A percentile compares a stretch with the other conserved stretches of the same genome.
phyloP scores from a whole-genome alignment of 2,329 filamentous ascomycete genomes.

The Aspergillus chevalieri region DNA sequence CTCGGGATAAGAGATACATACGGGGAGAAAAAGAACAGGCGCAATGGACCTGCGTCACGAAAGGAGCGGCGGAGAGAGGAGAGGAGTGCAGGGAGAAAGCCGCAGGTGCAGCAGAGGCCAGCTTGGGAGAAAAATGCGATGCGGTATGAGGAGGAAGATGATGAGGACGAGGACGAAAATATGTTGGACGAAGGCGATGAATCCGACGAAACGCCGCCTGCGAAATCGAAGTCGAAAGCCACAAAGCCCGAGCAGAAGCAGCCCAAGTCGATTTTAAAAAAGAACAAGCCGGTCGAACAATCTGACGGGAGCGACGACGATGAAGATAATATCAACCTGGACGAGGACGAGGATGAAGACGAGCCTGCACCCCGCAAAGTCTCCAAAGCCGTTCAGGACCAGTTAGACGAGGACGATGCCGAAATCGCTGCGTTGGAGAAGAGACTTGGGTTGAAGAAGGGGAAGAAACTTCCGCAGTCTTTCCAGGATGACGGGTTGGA shows the following conservation, averaged over 20 bases:
- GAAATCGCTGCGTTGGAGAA: slow-evolving; percentile 85
- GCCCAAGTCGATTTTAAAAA: slow-evolving; percentile 34
- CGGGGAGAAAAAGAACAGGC: slow-evolving; percentile 26
- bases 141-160: slow-evolving; percentile 3
- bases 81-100: slow-evolving; percentile 53
- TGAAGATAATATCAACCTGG: slow-evolving; percentile 10
- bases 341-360: slow-evolving; percentile 19
- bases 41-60: slow-evolving; percentile 35
- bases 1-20: slow-evolving; percentile 34
- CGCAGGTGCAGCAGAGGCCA: slow-evolving; percentile 21
- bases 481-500: slow-evolving; percentile 80
- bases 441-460: slow-evolving; percentile 74
- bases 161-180: slow-evolving; percentile 10
- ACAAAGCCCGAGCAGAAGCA: slow-evolving; percentile 16
- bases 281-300: slow-evolving; percentile 18
- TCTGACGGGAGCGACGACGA: slow-evolving; percentile 22
- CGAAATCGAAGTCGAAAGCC: slow-evolving; percentile 15
- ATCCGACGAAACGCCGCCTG: slow-evolving; percentile 12
- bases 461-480: slow-evolving; percentile 65
- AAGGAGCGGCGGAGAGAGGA: slow-evolving; percentile 65
- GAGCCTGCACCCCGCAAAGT: slow-evolving; percentile 12
- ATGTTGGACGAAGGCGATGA: slow-evolving; percentile 14
- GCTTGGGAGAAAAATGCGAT: slow-evolving; percentile 2
- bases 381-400: slow-evolving; percentile 49
- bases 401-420: slow-evolving; percentile 72